Percentiles rank a stretch among this genome's conserved stretches.
Evolutionary conservation across 805 yeast genomes (phyloP).

Genomic region (Kazachstania africana): DNA sequence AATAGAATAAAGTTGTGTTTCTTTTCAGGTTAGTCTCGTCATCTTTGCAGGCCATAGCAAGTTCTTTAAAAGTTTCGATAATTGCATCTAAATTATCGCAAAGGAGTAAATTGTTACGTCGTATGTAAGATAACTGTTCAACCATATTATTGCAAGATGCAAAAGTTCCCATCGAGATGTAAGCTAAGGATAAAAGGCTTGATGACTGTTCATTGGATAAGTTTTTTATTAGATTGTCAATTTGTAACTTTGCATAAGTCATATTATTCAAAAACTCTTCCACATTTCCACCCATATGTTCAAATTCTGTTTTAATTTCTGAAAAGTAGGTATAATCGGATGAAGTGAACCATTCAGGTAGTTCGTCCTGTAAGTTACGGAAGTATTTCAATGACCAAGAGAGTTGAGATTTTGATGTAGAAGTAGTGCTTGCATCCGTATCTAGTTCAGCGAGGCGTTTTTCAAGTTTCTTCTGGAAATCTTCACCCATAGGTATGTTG

Average conservation of each 20-base stretch:
- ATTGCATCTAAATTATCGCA: constrained; percentile 7
- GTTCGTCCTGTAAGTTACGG: constrained; percentile 29
- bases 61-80: constrained; percentile 9
- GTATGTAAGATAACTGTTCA: constrained; percentile 11
- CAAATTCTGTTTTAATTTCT: constrained; percentile 9
- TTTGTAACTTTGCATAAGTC: constrained; percentile 7
- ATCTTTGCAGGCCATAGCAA: constrained; percentile 19
- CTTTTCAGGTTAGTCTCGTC: constrained; percentile 9
- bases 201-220: constrained; percentile 3
- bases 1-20: constrained; percentile 14
- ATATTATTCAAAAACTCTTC: constrained; percentile 8
- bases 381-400: constrained; percentile 32
- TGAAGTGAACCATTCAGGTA: constrained; percentile 36
- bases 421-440: constrained; percentile 14
- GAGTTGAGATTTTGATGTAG: constrained; percentile 31
- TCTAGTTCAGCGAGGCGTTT: constrained; percentile 26
- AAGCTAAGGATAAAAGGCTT: constrained; percentile 12
- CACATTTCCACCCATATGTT: constrained; percentile 4
- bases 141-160: constrained; percentile 4
- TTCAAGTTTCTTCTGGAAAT: constrained; percentile 23
- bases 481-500: constrained; percentile 28
- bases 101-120: constrained; percentile 15
- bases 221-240: constrained; percentile 2
- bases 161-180: constrained; percentile 20
- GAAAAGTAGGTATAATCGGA: constrained; percentile 19